Percentiles rank a stretch among this genome's conserved stretches.
Evolutionary conservation across 176 grass and related monocot genomes (phyloP).

Genomic region (barley (Hordeum vulgare)): MorexV3_pseudomolecules_assembly NC_058522.1:554045157-554045656

Average conservation of each 20-base stretch:
- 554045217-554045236: background rate
- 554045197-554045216: background rate
- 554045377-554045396: background rate
- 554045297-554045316: background rate
- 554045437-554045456: background rate
- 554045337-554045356: background rate
- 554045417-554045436: background rate
- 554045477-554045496: background rate
- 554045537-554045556: background rate
- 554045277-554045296: background rate
- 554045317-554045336: background rate
- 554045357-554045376: background rate
- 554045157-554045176: background rate
- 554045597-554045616: background rate
- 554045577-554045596: background rate
- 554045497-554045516: background rate
- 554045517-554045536: background rate
- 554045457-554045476: background rate
- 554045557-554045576: background rate
- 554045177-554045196: background rate
- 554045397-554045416: background rate
- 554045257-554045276: background rate
- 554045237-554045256: background rate
- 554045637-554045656: background rate
- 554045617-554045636: background rate